These are phyloP conservation scores for Pyrenophora teres DNA, from an alignment of 2,329 filamentous ascomycete genomes.

Conservation along the genomic window DNA sequence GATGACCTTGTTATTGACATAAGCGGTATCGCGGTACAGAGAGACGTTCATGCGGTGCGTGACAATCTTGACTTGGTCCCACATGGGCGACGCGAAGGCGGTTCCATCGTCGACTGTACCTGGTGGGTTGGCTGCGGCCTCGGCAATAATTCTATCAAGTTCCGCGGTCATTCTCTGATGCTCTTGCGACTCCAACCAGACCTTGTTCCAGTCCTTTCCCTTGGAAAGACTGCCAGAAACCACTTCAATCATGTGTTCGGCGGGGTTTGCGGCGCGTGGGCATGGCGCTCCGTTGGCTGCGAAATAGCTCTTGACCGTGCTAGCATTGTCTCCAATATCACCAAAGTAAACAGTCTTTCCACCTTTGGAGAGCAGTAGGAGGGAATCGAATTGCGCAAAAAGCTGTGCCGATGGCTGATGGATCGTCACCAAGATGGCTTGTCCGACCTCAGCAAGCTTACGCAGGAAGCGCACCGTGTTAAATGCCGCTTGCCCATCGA, in stretches of 20 bases:
- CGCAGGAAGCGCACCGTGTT: slow-evolving; percentile 81
- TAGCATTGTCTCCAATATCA: slow-evolving; percentile 70
- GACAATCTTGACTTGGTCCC: slow-evolving; percentile 17
- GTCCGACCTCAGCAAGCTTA: slow-evolving; percentile 79
- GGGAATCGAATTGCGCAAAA: slow-evolving; percentile 82
- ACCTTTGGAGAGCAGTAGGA: slow-evolving; percentile 74
- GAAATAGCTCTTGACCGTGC: slow-evolving; percentile 71
- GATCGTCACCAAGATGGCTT: slow-evolving; percentile 86
- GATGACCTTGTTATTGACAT: slow-evolving; percentile 22
- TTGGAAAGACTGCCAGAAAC: slow-evolving; percentile 20
- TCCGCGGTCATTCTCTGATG: slow-evolving; percentile 34
- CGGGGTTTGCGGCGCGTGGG: slow-evolving; percentile 70
- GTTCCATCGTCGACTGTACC: slow-evolving; percentile 43
- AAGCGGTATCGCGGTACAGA: slow-evolving; percentile 18
- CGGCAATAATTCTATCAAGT: slow-evolving; percentile 39
- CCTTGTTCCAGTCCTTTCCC: neutral
- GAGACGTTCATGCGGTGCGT: slow-evolving; percentile 16
- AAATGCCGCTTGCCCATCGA: slow-evolving; percentile 82
- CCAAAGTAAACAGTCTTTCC: slow-evolving; percentile 80
- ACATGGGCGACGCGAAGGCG: slow-evolving; percentile 26
- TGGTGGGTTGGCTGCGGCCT: slow-evolving; percentile 39
- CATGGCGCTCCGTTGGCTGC: slow-evolving; percentile 71
- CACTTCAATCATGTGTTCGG: slow-evolving; percentile 73
- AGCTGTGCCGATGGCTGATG: slow-evolving; percentile 91
- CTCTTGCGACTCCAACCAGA: slow-evolving; percentile 45